Evolutionary conservation across 2,329 filamentous ascomycete genomes (phyloP), one percentile per base, ranked within the genome.

Genomic region (Furcasterigmium furcatum): DNA sequence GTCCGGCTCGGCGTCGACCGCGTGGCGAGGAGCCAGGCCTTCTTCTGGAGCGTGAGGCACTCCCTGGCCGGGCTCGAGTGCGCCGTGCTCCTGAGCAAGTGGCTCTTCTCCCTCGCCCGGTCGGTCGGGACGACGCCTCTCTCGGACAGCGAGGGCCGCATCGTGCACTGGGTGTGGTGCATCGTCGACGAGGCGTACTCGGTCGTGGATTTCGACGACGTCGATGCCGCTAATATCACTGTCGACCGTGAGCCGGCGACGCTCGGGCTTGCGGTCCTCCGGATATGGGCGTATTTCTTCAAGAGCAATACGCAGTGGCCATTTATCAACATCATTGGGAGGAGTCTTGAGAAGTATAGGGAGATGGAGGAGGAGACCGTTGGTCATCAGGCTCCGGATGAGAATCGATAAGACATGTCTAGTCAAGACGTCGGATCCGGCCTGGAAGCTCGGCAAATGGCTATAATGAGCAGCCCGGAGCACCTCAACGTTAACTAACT

Each of bases 21-120:
- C 13, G 76, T 80, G 1, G 75, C 75, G 0, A 63, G 73, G 14
- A 80, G 74, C 14, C 76, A 80, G 42, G 74, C 76, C 0, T 76
- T 78, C 38, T 74, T 79, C 40, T 80, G 77, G 76, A 77, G 74
- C 5, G 75, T 78, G 3, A 66, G 78, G n/a, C 76, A 80, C 43
- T 75, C 75, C 0, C 62, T 80, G 0, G 77, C 73, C 4, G 73
- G 72, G 1, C 62, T 81, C 0, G 77, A 81, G 52, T 79, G 76
- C 18, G 75, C 74, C 0, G 68, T 80, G 0, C 58, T 81, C 3
- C 58, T 80, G 0, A 74, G 73, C 13, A 80, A 79, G 48, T 75
- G 72, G 71, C 59, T 74, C 38, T 47, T 58, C 32, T 54, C 58
- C 49, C 41, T 67, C 34, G 50, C 53, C 20, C 49, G 46, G 10